phyloP scores from a whole-genome alignment of 2,329 filamentous ascomycete genomes.

The Aulographum hederae region DNA sequence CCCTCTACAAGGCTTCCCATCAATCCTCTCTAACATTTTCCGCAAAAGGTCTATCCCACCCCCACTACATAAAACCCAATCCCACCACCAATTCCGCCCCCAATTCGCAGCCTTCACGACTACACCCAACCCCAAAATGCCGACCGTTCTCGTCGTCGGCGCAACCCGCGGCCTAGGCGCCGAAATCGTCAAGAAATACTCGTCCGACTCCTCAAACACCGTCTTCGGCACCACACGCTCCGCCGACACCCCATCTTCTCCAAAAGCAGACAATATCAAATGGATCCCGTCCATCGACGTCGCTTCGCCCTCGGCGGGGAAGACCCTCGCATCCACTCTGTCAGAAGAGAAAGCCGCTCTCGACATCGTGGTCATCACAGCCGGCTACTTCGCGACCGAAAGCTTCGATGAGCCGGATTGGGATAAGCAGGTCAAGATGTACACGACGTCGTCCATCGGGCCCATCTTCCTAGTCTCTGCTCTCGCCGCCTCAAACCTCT shows the following conservation, averaged over 20 bases:
- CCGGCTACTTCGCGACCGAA: constrained; percentile 51
- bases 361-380: constrained; percentile 41
- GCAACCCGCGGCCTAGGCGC: constrained; percentile 51
- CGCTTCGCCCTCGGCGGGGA: constrained; percentile 6
- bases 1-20: too few relatives aligned
- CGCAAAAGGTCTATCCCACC: too few relatives aligned
- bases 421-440: constrained; percentile 51
- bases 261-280: constrained; percentile 2
- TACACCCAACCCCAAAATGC: too few relatives aligned
- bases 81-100: too few relatives aligned
- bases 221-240: constrained; percentile 9
- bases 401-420: constrained; percentile 45
- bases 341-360: constrained; percentile 10
- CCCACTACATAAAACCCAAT: too few relatives aligned
- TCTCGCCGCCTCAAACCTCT: constrained; percentile 35
- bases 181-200: constrained; percentile 40
- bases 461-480: constrained; percentile 49
- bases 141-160: constrained; percentile 43
- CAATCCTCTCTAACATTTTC: too few relatives aligned
- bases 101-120: too few relatives aligned
- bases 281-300: constrained; percentile 10
- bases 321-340: constrained; percentile 3
- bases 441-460: constrained; percentile 45
- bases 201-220: constrained; percentile 9
- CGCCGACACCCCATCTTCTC: constrained; percentile 1